Evolutionary conservation across 2,329 filamentous ascomycete species (phyloP), one percentile per base, ranked within the genome.

Genomic region (Aspergillus fijiensis): DNA sequence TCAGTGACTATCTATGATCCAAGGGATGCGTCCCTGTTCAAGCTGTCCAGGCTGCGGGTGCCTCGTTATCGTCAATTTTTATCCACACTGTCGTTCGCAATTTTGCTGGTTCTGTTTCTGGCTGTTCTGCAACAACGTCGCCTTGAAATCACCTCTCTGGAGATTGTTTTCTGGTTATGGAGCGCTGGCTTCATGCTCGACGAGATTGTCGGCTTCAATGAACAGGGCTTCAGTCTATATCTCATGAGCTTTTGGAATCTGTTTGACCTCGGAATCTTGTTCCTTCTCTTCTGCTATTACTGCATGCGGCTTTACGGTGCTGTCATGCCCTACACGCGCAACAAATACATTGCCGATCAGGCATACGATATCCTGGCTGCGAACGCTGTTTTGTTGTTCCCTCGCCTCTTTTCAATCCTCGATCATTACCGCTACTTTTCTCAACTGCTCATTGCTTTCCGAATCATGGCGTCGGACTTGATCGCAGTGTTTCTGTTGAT

Each of bases 241-340:
- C 91, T 97, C 70, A 94, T 97, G 87, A 96, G 92, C 74, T 95
- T 97, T 74, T 97, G 94, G 94, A 97, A 97, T 74, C 87, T 93
- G 42, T 96, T 97, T 74, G 94, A 97, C 72, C 81, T 97, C 42
- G 93, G 93, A 9, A 97, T 97, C 56, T 79, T 97, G 55, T 79
- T 96, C 25, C 81, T 97, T 62, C 86, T 97, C 67, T 87, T 96
- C 69, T 85, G 91, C 58, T 97, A 97, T 79, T 96, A 96, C 74
- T 90, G 90, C 69, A 87, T 97, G 79, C 87, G 94, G 58, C 83
- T 95, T 14, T 96, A 96, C 70, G 92, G 92, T 21, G 89, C 96
- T 55, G 87, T 96, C 61, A 82, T 96, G 67, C 87, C 91, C 1
- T 90, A 93, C 65, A 84, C 88, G 23, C 80, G 80, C 56, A 84